A percentile compares a stretch with the other conserved stretches of the same genome.
Conservation (phyloP, 1,284 basidiomycete genomes). For the Sphagnurus paluster region DNA sequence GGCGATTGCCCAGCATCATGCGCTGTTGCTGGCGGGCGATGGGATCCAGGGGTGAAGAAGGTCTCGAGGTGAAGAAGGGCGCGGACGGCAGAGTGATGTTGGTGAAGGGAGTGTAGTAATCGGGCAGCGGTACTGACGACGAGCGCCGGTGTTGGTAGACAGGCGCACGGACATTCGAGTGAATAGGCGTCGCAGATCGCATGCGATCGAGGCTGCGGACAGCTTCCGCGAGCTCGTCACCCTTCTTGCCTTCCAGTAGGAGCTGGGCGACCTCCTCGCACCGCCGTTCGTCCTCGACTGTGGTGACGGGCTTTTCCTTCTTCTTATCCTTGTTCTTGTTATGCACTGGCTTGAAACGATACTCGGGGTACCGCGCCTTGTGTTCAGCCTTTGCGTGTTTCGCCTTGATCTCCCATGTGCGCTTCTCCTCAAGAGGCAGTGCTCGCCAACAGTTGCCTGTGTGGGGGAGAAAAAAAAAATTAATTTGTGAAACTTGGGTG, state of each 20-base stretch:
- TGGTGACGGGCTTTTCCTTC: conserved; percentile 24
- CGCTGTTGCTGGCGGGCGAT: conserved; percentile 42
- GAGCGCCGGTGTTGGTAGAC: conserved; percentile 49
- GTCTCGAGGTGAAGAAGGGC: conserved; percentile 17
- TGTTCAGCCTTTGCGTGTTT: conserved; percentile 69
- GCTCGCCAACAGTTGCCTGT: conserved; percentile 69
- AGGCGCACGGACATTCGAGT: conserved; percentile 16
- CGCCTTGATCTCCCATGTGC: conserved; percentile 63
- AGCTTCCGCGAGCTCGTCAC: conserved; percentile 63
- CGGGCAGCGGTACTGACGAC: conserved; percentile 65
- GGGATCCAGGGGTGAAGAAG: conserved; percentile 25
- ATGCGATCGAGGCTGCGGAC: conserved; percentile 53
- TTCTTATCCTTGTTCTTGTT: conserved; percentile 47
- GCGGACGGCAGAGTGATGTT: conserved; percentile 28
- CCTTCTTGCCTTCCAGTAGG: conserved; percentile 58
- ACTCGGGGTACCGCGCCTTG: conserved; percentile 62
- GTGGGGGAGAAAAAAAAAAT: not conserved
- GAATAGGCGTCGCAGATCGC: conserved; percentile 8
- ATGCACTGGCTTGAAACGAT: conserved; percentile 69
- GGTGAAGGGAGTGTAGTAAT: conserved; percentile 25
- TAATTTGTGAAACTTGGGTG: not conserved
- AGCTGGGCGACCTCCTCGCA: conserved; percentile 63
- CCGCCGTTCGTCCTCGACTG: conserved; percentile 49
- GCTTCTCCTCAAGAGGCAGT: conserved; percentile 65
- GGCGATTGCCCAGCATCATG: conserved; percentile 36